Base-by-base conservation (phyloP, 352 stramenopile species). In the Globisporangium canariense region DNA sequence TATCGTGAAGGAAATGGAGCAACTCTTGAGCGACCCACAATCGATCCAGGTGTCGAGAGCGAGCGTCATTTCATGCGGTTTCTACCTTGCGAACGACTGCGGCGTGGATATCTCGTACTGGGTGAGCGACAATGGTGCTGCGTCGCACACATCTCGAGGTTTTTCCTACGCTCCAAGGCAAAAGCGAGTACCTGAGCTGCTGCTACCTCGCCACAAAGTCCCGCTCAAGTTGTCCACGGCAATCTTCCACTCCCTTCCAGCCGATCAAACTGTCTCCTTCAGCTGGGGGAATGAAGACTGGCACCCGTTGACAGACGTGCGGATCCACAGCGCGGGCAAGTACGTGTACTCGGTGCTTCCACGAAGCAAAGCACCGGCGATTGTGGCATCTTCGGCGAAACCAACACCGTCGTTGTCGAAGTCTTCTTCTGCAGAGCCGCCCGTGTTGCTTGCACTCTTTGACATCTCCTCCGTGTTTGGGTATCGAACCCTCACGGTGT, bases 191-290 rank as follows among this genome's bases (percentile, higher is more conserved):
- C 81, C 77, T 8, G 78, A 90, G 53, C 53, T 79, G 18, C 62
- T 91, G 1, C 60, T 74, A 11, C 75, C 81, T 14, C 62, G 78
- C 34, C 77, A 77, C 40, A 90, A 88, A 64, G 75, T 89, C 10
- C 78, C 86, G 16, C 64, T 95, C 0, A 86, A 93, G 65, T 43
- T 95, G n/a, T 77, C 83, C 1, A 86, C 79, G 2, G 76, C 78
- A 1, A 86, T 90, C 25, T 88, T 88, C 56, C 74, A 84, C 32
- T 86, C 84, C 0, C 61, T 93, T 11, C 75, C 76, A 34, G 79
- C 84, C 5, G 84, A 95, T 40, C 83, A 93, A 60, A 88, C 81
- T 0, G 69, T 95, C 16, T 88, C 81, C 4, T 92, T 95, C 43
- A 86, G 71, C 54, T 93, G 78, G 79, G 81, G 75, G 16, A 67